phyloP scores from a whole-genome alignment of 2,329 filamentous ascomycete genomes.

The Sarocladium oryzae region DNA sequence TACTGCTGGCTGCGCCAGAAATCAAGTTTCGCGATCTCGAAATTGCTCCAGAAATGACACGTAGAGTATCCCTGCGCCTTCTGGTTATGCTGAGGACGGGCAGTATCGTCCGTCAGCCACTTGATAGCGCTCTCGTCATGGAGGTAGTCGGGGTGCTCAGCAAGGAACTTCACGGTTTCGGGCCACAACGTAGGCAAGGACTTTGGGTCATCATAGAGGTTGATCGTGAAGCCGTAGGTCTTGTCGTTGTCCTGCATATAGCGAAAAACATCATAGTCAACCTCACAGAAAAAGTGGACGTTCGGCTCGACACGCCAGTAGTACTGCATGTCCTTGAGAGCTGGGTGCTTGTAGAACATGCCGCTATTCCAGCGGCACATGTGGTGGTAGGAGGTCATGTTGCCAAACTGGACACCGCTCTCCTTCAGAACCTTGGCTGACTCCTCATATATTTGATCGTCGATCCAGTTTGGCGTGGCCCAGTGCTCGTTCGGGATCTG shows the following conservation, averaged over 20 bases:
- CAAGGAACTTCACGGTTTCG: constrained; percentile 87
- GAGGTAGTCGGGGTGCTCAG: constrained; percentile 74
- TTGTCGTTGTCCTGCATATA: constrained; percentile 99
- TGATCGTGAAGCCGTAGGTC: constrained; percentile 98
- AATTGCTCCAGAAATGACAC: constrained; percentile 99
- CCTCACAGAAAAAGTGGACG: constrained; percentile 97
- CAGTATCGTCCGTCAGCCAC: constrained; percentile 75
- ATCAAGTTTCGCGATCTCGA: constrained; percentile 87
- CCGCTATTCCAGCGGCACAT: constrained; percentile 99
- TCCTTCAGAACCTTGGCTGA: constrained; percentile 78
- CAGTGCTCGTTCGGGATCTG: constrained; percentile 92
- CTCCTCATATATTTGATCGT: constrained; percentile 75
- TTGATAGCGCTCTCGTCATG: constrained; percentile 77
- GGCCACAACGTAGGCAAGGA: constrained; percentile 89
- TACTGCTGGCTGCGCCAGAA: constrained; percentile 91
- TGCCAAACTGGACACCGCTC: constrained; percentile 83
- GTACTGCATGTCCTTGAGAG: constrained; percentile 73
- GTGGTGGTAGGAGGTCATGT: constrained; percentile 87
- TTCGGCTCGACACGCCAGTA: constrained; percentile 99
- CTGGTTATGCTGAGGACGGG: constrained; percentile 71
- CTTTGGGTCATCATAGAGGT: constrained; percentile 84
- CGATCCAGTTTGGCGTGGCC: constrained; percentile 88
- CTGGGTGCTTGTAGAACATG: constrained; percentile 94
- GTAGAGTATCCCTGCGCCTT: constrained; percentile 92
- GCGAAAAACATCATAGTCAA: constrained; percentile 97